phyloP scores from a whole-genome alignment of 2,329 filamentous ascomycete genomes.

The Hirsutella rhossiliensis region DNA sequence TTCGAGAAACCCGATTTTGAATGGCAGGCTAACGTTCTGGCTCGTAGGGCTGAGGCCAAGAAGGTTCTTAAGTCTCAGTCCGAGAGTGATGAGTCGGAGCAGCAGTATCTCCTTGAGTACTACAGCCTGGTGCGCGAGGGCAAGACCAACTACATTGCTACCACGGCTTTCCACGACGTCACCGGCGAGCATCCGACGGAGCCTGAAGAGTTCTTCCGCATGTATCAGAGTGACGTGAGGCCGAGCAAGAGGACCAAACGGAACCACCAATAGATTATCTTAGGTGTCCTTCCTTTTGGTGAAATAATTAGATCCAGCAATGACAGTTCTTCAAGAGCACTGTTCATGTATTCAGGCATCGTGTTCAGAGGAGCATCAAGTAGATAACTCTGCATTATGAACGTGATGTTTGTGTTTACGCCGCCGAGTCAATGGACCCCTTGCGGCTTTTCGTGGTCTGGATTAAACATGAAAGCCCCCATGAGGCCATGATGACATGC shows the following conservation, averaged over 20 bases:
- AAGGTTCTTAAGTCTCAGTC: slow-evolving; percentile 4
- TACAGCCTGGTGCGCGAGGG: background rate
- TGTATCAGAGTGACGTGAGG: background rate
- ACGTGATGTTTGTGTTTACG: too few species aligned
- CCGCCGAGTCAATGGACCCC: too few species aligned
- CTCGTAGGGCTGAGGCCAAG: slow-evolving; percentile 7
- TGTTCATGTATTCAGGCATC: too few species aligned
- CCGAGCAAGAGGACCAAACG: background rate
- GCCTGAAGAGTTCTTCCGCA: background rate
- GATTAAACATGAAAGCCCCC: too few species aligned
- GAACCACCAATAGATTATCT: background rate
- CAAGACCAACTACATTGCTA: background rate
- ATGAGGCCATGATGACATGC: too few species aligned
- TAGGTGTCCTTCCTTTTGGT: too few species aligned
- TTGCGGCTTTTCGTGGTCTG: too few species aligned
- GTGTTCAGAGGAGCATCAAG: too few species aligned
- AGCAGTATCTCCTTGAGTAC: background rate
- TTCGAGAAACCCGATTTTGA: background rate
- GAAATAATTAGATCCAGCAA: too few species aligned
- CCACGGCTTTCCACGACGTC: background rate
- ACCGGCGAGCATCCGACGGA: background rate
- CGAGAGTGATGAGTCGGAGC: background rate
- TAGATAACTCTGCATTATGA: too few species aligned
- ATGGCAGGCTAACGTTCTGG: too few species aligned
- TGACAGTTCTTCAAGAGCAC: too few species aligned